phyloP scores from a whole-genome alignment of 129 eudicot genomes.

The Flaveria brownii region DNA sequence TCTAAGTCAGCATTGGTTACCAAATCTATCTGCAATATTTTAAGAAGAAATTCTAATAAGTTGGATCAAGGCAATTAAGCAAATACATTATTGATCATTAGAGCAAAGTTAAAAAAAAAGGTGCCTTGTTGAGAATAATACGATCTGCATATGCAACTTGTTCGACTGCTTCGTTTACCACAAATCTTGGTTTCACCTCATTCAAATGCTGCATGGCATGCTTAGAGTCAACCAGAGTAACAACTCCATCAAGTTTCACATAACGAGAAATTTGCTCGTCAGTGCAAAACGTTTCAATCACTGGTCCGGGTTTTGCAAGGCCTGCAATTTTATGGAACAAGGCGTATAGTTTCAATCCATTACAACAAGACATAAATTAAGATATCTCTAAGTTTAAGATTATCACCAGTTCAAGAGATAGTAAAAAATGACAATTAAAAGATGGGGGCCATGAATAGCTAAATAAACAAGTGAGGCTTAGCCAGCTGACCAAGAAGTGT shows the following conservation, averaged over 20 bases:
- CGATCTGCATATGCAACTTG: conserved; percentile 98
- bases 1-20: conserved; percentile 65
- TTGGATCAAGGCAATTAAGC: not conserved
- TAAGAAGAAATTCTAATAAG: not conserved
- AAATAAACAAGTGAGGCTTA: no score
- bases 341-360: not conserved
- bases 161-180: conserved; percentile 94
- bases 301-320: conserved; percentile 99
- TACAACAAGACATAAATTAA: not conserved
- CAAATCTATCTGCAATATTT: conserved; percentile 63
- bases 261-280: conserved; percentile 83
- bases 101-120: not conserved
- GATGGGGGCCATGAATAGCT: no score
- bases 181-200: conserved; percentile 95
- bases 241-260: conserved; percentile 98
- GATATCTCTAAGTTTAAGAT: not conserved
- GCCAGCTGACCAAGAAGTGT: no score
- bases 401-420: not conserved
- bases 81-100: not conserved
- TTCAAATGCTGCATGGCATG: conserved; percentile 82
- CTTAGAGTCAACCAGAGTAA: conserved; percentile 86
- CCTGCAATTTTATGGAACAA: conserved; percentile 45
- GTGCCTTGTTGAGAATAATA: conserved; percentile 82
- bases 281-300: conserved; percentile 87
- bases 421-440: not conserved